Base-by-base conservation (phyloP, 176 grass and related monocot species). In the Cocos nucifera region DNA sequence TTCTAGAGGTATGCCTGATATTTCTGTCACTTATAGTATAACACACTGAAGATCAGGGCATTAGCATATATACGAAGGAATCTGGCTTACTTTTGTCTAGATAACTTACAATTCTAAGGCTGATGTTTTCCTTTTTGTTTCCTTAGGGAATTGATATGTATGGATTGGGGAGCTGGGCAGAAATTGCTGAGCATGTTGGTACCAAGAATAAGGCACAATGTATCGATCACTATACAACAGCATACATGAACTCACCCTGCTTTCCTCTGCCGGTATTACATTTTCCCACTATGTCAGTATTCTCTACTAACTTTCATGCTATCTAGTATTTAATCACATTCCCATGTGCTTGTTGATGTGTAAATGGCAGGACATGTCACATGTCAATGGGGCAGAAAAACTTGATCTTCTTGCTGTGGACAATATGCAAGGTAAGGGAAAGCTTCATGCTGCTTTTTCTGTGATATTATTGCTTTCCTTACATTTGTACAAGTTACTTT, bases 81-180 rank as follows among this genome's bases (percentile, higher is more conserved):
- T 44, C 1, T 44, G 35, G 35, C 35, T 44, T 3, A 44, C 10
- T 44, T 44, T 44, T 44, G 35, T 44, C 35, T 14, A 44, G 35
- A 44, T 80, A 44, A 44, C 10, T 44, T 9, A 44, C 35, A 44
- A 44, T 44, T 44, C 35, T 44, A 44, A 44, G 35, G 8, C 35
- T 44, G 35, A 44, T 12, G 35, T 44, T 12, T 44, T 12, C 35
- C 8, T 14, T 44, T 14, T 44, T 44, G 10, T 58, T 51, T 57
- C 60, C 62, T 89, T 67, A 98, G 93, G 93, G 93, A 64, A 98
- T 98, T 73, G 93, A 92, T 72, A 98, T 98, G 87, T 98, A 98
- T 80, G 87, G 93, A 61, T 61, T 98, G 52, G 93, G 93, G 59
- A 92, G 92, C 61, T 98, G 93, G 93, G 54, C 77, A 67, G 93